phyloP scores from a whole-genome alignment of 106 monocot genomes.

The Amphibolis antarctica region DNA sequence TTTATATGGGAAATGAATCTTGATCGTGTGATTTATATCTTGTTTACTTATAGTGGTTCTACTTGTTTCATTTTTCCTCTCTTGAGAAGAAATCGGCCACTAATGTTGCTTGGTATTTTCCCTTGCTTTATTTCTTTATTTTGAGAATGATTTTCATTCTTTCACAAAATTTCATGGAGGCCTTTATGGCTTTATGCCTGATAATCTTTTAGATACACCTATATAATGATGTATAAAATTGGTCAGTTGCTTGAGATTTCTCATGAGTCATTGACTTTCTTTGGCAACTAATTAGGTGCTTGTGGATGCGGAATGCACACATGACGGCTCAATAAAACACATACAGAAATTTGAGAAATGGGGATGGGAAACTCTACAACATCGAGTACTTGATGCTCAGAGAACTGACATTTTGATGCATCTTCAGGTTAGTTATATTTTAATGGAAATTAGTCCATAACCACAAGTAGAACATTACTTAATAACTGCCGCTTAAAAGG shows the following conservation, averaged over 20 bases:
- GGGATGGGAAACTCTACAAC: slow-evolving; percentile 91
- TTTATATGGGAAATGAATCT: no score
- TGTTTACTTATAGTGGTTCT: no score
- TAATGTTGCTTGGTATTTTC: no score
- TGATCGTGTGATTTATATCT: no score
- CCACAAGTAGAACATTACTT: neutral
- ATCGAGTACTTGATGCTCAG: slow-evolving; percentile 66
- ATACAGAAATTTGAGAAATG: slow-evolving; percentile 91
- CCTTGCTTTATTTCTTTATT: no score
- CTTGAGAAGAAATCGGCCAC: no score
- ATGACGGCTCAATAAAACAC: slow-evolving; percentile 96
- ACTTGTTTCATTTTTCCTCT: no score
- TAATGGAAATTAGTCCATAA: neutral
- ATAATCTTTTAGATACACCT: no score
- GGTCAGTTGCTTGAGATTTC: neutral
- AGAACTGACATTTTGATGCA: slow-evolving; percentile 53
- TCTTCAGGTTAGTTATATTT: slow-evolving; percentile 46
- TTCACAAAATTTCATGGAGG: no score
- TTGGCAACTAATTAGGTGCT: slow-evolving; percentile 48
- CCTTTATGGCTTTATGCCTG: no score
- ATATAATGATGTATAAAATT: neutral
- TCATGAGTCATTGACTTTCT: neutral
- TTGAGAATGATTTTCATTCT: no score
- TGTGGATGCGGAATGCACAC: slow-evolving; percentile 98
- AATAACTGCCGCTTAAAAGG: no score